These are phyloP conservation scores for Cystofilobasidium capitatum DNA, from an alignment of 768 basidiomycete species.

Conservation along the genomic window DNA sequence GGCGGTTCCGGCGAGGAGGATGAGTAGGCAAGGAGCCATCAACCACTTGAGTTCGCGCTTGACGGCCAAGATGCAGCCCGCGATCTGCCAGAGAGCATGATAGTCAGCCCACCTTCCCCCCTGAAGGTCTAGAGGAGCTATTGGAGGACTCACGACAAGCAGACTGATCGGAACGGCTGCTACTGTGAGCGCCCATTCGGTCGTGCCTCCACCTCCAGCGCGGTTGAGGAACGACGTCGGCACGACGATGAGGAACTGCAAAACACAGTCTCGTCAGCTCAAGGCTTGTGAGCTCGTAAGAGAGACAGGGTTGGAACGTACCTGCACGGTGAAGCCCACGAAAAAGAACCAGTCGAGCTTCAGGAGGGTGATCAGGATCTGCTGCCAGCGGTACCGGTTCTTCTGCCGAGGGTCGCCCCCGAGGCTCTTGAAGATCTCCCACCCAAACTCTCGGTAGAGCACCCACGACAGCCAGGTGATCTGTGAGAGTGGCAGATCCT, in stretches of 20 bases:
- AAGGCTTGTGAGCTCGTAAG: background rate
- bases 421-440: background rate
- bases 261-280: background rate
- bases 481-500: background rate
- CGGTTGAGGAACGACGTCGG: slow-evolving; percentile 7
- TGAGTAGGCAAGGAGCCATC: slow-evolving; percentile 1
- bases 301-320: background rate
- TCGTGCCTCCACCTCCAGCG: slow-evolving; percentile 5
- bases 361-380: background rate
- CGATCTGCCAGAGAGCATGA: background rate
- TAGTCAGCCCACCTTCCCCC: background rate
- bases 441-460: background rate
- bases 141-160: slow-evolving; percentile 4
- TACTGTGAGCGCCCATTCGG: slow-evolving; percentile 8
- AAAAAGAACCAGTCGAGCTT: slow-evolving; percentile 15
- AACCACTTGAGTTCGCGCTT: slow-evolving; percentile 15
- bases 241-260: slow-evolving; percentile 8
- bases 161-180: slow-evolving; percentile 5
- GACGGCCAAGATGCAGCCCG: slow-evolving; percentile 13
- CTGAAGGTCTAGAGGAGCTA: background rate
- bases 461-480: background rate
- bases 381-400: background rate
- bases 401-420: background rate
- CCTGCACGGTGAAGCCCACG: background rate
- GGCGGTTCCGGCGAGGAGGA: slow-evolving; percentile 12